Evolutionary conservation across 2,329 filamentous ascomycete species (phyloP), one percentile per base, ranked within the genome.

Genomic region (Pseudocercospora cruenta): DNA sequence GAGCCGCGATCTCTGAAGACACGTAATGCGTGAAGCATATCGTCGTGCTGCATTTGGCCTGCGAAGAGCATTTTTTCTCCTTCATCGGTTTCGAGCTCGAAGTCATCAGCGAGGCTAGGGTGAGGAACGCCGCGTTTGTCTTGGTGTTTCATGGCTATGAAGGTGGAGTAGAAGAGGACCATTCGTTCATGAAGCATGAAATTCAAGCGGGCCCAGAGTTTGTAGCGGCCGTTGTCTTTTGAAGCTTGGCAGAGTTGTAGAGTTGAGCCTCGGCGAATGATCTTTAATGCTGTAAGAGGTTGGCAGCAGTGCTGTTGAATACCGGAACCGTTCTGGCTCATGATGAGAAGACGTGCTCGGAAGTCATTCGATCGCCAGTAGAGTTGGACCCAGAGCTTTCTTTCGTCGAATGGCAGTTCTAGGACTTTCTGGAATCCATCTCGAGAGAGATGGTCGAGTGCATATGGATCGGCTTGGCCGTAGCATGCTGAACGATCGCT

Each of bases 81-180:
- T 21, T 67, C 67, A 49, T 67, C 63, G 12, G 63, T 45, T n/a
- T 67, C 24, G n/a, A 87, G 77, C 68, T 85, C 83, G 63, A 82
- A 80, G 63, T 86, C 83, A 54, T 83, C 80, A 14, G 84, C 78
- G 2, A 76, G 66, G 22, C 63, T 39, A 75, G 74, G 21, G 74
- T 75, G 31, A 79, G 77, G 4, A 77, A 80, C 31, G 73, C 75
- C 64, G 4, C 64, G 77, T 8, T 61, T 74, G 71, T 88, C 86
- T 70, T 88, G 86, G 8, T 82, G 81, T 67, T 87, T 87, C 76
- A 88, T 82, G 0, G 86, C 85, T 9, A 87, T 74, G 63, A 87
- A 83, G 0, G 83, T 84, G 67, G 81, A 84, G 73, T 85, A 86
- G 75, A 88, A 87, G 1, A 86, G 73, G 2, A 86, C 83, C 82